Evolutionary conservation across 495 filamentous ascomycete genomes (phyloP), one percentile per base, ranked within the genome.

Genomic region (Lepidopterella palustris): DNA sequence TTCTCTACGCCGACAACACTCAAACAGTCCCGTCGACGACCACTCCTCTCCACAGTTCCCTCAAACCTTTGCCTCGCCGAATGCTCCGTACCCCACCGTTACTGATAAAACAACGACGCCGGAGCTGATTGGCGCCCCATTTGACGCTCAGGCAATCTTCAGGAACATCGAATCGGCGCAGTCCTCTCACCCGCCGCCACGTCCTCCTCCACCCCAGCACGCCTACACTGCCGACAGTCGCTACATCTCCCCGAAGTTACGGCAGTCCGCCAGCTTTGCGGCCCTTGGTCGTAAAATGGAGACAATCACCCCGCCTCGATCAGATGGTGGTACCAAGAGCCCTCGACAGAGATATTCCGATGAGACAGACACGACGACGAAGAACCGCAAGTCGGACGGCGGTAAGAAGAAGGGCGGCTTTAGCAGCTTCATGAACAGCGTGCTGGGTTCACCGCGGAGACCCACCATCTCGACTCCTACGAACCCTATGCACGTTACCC

Each of bases 401-500:
- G 72, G 78, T 1, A 82, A 89, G 68, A 96, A 97, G 79, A 97
- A 96, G 77, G 87, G 87, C 49, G 90, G 90, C 55, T 95, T 98
- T 69, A 96, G 92, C 2, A 91, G 86, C 65, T 95, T 97, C 70
- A 86, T 98, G 82, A 96, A 85, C 68, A 92, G 87, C 73, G 80
- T 97, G 73, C 81, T 97, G 48, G 90, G 93, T 32, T 92, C 89
- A 25, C 93, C 88, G 40, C 87, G 90, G 63, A 87, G 87, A 60
- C 87, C 93, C 31, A 87, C 95, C 68, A 97, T 98, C 61, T 97
- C 93, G 5, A 86, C 89, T 8, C 93, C 93, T 42, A 91, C 96
- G 72, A 97, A 98, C 70, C 95, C 95, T 10, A 90, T 97, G 26
- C 93, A 98, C 71, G 87, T 98, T 55, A 98, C 95, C 45, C 93